Evolutionary conservation across 257 asterid genomes (phyloP).

Genomic region (Solanum paucissectum): DNA sequence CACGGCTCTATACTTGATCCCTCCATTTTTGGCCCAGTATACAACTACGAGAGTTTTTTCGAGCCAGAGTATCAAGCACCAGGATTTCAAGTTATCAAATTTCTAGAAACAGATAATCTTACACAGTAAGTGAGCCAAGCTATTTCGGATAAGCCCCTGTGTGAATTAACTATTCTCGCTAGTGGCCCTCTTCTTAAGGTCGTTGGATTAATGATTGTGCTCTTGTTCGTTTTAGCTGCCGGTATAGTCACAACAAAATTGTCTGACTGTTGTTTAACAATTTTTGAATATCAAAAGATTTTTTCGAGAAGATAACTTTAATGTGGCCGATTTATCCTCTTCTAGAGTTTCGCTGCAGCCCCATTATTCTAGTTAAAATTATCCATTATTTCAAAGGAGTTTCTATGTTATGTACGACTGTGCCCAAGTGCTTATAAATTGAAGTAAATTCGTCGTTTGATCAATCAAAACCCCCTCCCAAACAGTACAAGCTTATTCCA

Average conservation of each 20-base stretch:
- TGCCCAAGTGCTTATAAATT: neutral
- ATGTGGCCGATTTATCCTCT: neutral
- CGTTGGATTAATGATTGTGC: neutral
- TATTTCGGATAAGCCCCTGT: no score
- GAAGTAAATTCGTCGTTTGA: neutral
- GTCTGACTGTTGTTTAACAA: neutral
- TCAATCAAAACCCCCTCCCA: neutral
- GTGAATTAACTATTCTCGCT: neutral
- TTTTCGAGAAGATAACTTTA: neutral
- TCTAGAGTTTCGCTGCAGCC: neutral
- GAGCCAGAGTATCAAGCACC: neutral
- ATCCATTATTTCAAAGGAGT: neutral
- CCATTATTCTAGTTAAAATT: neutral
- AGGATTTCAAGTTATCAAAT: neutral
- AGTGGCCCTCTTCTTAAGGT: neutral
- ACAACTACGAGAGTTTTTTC: neutral
- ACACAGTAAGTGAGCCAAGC: neutral
- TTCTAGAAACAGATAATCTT: no score
- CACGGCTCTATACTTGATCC: neutral
- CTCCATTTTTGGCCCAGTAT: neutral
- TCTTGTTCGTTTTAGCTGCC: no score
- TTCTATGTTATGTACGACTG: neutral
- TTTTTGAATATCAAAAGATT: neutral
- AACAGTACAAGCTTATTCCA: neutral
- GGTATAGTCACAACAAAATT: neutral